A percentile compares a stretch with the other conserved stretches of the same genome.
These are phyloP conservation scores for Astrephomene gubernaculifera DNA, from an alignment of 139 green algal genomes.

Conservation along the genomic window DNA sequence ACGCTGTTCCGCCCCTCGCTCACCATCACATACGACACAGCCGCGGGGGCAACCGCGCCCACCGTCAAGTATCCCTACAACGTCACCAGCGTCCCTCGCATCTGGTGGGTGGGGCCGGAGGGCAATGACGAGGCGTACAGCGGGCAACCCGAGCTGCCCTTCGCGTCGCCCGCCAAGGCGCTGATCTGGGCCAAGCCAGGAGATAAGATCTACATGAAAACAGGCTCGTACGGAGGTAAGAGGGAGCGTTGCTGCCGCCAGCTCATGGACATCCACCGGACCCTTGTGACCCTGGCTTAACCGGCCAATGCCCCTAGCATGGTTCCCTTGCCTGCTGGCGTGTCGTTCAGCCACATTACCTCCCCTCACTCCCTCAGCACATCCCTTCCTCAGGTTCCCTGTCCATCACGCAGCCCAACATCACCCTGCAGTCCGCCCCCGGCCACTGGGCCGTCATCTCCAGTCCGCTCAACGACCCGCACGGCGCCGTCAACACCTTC, in stretches of 20 bases:
- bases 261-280: too few relatives aligned
- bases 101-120: conserved; percentile 9
- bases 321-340: too few relatives aligned
- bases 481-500: conserved; percentile 25
- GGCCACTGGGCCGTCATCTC: conserved; percentile 27
- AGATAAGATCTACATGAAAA: conserved; percentile 15
- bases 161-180: background rate
- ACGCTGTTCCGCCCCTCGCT: conserved; percentile 19
- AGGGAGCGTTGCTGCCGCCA: too few relatives aligned
- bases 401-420: background rate
- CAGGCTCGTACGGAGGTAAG: conserved; percentile 25
- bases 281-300: too few relatives aligned
- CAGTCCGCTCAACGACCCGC: conserved; percentile 14
- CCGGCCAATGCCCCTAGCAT: too few relatives aligned
- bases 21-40: conserved; percentile 3
- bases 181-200: background rate
- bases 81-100: background rate
- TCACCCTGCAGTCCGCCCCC: conserved; percentile 29
- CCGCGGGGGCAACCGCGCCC: background rate
- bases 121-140: conserved; percentile 29
- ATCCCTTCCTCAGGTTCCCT: background rate
- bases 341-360: too few relatives aligned
- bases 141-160: background rate
- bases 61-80: background rate
- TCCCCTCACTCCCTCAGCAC: background rate